Evolutionary conservation across 495 filamentous ascomycete species (phyloP), one percentile per base, ranked within the genome.

Genomic region (Podospora didyma): DNA sequence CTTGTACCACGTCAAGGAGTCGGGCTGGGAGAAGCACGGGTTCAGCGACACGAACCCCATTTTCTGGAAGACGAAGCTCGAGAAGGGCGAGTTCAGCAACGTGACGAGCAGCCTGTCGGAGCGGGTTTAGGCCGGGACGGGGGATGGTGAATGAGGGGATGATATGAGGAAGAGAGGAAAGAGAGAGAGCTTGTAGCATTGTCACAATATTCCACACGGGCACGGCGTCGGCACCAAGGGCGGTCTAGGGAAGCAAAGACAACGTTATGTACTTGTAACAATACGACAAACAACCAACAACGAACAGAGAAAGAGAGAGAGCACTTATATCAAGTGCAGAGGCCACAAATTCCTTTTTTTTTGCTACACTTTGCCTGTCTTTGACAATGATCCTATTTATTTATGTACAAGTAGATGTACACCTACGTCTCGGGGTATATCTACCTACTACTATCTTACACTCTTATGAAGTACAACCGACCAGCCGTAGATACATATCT

Each of bases 41-140:
- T 98, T 98, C 79, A 89, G 78, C 69, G 90, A 96, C 69, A 96
- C 91, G 60, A 91, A 94, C 78, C 90, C 90, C 22, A 91, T 97
- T 64, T 97, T 97, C 85, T 97, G 95, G 94, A 89, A 95, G 83
- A 96, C 90, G 42, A 98, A 97, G 86, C 74, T 97, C 65, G 89
- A 96, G 73, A 94, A 93, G 80, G 92, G 91, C 66, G 94, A 98
- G 77, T 98, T 98, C 74, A 92, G 89, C 56, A 97, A 97, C 74
- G 94, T 98, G 54, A 95, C 90, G 23, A 86, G 88, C 63, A 81
- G 88, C 65, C 75, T 97, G 53, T 79, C 75, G 17, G 78, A 77
- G 58, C 39, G 63, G 47, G 46, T 58, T 21, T 50, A 52, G 22
- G 22, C 11, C 31, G 50, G 37, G 22, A 31, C 23, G 46, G 45